These are phyloP conservation scores for Tetrahymena malaccensis DNA, from an alignment of 73 alveolate species.

Conservation along the genomic window DNA sequence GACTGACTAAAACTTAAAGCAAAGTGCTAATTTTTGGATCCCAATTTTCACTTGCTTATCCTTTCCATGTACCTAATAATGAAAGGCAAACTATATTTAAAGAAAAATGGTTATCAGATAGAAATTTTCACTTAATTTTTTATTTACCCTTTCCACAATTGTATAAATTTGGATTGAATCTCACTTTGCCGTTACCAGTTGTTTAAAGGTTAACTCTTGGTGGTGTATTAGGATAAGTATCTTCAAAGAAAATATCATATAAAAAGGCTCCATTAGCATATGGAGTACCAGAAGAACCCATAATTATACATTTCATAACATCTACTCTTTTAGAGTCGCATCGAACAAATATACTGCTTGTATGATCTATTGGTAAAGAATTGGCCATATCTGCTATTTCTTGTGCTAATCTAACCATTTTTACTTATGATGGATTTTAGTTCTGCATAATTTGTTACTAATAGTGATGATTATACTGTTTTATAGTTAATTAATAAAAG, in stretches of 20 bases:
- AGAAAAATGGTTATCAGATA: neutral
- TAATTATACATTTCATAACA: conserved; percentile 87
- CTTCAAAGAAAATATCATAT: conserved; percentile 85
- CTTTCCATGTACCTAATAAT: conserved; percentile 95
- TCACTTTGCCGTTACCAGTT: conserved; percentile 82
- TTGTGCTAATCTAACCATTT: conserved; percentile 75
- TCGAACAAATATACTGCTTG: conserved; percentile 92
- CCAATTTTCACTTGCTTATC: conserved; percentile 97
- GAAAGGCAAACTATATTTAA: conserved; percentile 73
- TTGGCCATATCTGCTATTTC: conserved; percentile 91
- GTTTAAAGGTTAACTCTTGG: conserved; percentile 90
- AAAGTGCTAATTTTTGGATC: conserved; percentile 91
- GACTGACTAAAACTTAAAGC: conserved; percentile 86
- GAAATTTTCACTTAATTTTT: neutral
- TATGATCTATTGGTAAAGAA: conserved; percentile 89
- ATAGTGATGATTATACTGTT: conserved; percentile 51
- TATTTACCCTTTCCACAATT: conserved; percentile 74
- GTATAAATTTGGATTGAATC: conserved; percentile 95
- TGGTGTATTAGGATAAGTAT: conserved; percentile 86
- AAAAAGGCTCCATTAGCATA: conserved; percentile 96
- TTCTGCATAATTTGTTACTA: conserved; percentile 1
- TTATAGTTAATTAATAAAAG: neutral
- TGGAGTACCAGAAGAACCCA: conserved; percentile 96
- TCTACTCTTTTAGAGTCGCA: conserved; percentile 89
- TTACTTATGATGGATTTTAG: conserved; percentile 36